A percentile compares a stretch with the other conserved stretches of the same genome.
These are phyloP conservation scores for Stentor roeselii DNA, from an alignment of 73 alveolate species.

Conservation along the genomic window DNA sequence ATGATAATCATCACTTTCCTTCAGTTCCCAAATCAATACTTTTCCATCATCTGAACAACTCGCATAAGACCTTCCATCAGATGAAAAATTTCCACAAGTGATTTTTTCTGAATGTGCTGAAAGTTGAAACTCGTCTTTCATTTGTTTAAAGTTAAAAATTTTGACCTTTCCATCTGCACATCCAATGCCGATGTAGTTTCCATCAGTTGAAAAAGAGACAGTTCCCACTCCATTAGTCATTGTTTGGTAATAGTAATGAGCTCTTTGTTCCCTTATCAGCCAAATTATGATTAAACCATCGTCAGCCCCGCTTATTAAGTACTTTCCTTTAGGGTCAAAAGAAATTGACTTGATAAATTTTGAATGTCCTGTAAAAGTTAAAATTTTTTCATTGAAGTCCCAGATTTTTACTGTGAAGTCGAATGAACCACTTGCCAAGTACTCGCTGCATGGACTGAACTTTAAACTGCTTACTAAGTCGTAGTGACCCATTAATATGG, in stretches of 20 bases:
- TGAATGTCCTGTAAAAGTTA: constrained; percentile 89
- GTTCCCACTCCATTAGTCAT: constrained; percentile 91
- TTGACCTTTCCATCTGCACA: constrained; percentile 83
- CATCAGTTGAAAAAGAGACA: constrained; percentile 88
- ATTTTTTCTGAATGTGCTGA: too few species aligned
- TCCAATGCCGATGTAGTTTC: constrained; percentile 96
- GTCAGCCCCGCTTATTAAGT: constrained; percentile 81
- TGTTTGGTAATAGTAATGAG: constrained; percentile 93
- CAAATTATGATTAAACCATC: constrained; percentile 95
- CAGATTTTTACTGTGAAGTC: constrained; percentile 90
- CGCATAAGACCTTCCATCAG: too few species aligned
- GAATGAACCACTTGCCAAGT: constrained; percentile 91
- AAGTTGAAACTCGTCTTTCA: too few species aligned
- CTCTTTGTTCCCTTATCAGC: constrained; percentile 95
- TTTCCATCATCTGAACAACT: too few species aligned
- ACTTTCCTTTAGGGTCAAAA: constrained; percentile 95
- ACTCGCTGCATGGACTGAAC: constrained; percentile 92
- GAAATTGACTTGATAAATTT: constrained; percentile 79
- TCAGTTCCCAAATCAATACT: too few species aligned
- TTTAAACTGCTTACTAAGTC: constrained; percentile 95
- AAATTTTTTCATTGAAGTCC: constrained; percentile 84
- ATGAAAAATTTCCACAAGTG: too few species aligned
- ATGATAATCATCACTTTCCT: too few species aligned
- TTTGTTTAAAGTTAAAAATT: too few species aligned
- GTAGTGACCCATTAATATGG: constrained; percentile 82